Base-by-base conservation (phyloP, 2,329 filamentous ascomycete genomes). In the Penicillium sp. region DNA sequence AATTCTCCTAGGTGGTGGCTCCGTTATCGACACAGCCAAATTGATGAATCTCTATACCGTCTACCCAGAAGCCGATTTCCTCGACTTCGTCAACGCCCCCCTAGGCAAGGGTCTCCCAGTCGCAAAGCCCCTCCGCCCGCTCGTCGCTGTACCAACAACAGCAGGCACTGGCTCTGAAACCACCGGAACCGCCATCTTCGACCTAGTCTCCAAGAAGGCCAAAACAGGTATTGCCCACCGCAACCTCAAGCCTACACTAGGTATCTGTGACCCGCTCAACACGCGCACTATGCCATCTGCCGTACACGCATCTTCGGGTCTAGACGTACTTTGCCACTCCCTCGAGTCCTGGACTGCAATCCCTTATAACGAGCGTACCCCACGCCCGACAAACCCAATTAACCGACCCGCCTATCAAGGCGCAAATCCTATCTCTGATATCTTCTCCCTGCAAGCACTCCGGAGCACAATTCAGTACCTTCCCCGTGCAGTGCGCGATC, bases 281-380 rank as follows among this genome's bases (percentile, higher is more conserved):
- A 99, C 95, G 1, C 86, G 89, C 59, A 97, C 94, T 45, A 98
- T 99, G 95, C 95, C 95, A 0, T 87, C 92, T 0, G 92, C 94
- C 40, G 95, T 99, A 24, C 93, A 96, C 79, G 92, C 95, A 3
- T 89, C 89, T 26, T 96, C 93, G 0, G 96, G 95, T 1, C 85
- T 99, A 1, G 95, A 99, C 73, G 95, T 99, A 2, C 85, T 99
- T 40, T 99, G 94, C 78, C 96, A 99, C 80, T 89, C 91, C 13
- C 88, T 99, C 42, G 96, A 99, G 78, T 96, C 91, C 4, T 99
- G 94, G 92, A 99, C 95, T 0, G 95, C 95, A 2, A 98, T 99
- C 65, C 96, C 96, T 0, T 99, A 92, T 81, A 85, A 91, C 70
- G 90, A 97, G 82, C 88, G 95, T 55, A 87, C 84, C 0, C 95